Base-by-base conservation (phyloP, 345 rosid genomes). In the Firmiana major region DNA sequence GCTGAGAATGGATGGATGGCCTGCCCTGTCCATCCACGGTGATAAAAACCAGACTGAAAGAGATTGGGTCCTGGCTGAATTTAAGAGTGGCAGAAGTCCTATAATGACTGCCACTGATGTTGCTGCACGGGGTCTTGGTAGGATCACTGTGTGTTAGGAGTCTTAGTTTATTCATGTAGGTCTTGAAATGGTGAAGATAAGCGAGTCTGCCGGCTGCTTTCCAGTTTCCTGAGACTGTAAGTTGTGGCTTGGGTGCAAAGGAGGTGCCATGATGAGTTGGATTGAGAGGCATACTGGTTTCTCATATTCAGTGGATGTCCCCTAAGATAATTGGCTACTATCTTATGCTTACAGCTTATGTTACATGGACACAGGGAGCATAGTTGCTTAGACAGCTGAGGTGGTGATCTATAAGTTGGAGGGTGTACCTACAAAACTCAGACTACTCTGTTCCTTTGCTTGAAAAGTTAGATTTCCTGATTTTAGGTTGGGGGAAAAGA, bases 61-160 rank as follows among this genome's bases (percentile, higher is more conserved):
- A 84, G 99, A 95, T 76, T 86, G 99, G 91, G 99, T 95, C 79
- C 88, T 95, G 78, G 88, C 97, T 22, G 98, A 94, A 79, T 94
- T 94, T 88, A 94, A 88, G 82, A 90, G 93, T 80, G 98, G 98
- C 88, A 88, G 95, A 84, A 94, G 87, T 83, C 89, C 94, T 34
- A 86, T 94, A 80, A 93, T 94, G 98, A 94, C 92, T 81, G 98
- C 98, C 79, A 94, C 97, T 81, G 97, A 94, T 83, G 98, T 94
- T 78, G 98, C 98, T 77, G 99, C 98, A 49, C 88, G 99, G 88
- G 99, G 99, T 82, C 98, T 95, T 89, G 99, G 98, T 95, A 95
- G 96, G 98, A 86, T 89, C 84, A 84, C 79, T 85, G 84, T 90
- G 88, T 89, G 78, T 81, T 91, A 85, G 88, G 94, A 85, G 63